Base-by-base conservation (phyloP, 768 basidiomycete species). In the Sporobolomyces roseus region DNA sequence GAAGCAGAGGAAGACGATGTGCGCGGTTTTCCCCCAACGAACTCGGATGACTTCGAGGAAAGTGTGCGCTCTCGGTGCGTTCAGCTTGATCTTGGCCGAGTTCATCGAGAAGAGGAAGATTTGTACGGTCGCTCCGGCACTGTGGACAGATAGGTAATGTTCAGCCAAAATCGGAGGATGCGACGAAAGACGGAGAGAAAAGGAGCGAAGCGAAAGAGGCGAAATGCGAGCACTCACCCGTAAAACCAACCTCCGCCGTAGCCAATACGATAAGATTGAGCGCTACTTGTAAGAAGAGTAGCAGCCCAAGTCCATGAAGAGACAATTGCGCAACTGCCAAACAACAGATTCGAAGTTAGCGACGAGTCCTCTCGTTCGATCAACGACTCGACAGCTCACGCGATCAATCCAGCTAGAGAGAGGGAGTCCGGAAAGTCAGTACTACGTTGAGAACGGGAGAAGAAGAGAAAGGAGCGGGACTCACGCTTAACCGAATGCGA, bases 31-130 rank as follows among this genome's bases (percentile, higher is more conserved):
- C 1, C 93, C 93, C 91, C 92, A 97, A 30, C 80, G 75, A 2
- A 64, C 74, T 1, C 62, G 46, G 62, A 96, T 84, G 73, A 96
- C 91, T 77, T 96, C 91, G 29, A 92, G 32, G 51, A 71, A 71
- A 0, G 70, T 67, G 43, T 68, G 63, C 0, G 60, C 66, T 10
- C 64, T 21, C 0, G 93, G 93, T 0, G 93, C 93, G 68, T 96
- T 90, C 27, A 90, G 79, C 78, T 97, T 96, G 67, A 94, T 83
- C 77, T 94, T 96, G n/a, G 90, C 89, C 0, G 92, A 89, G 51
- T 67, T 69, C 83, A 85, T 84, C 9, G 91, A 90, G 77, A 97
- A 96, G 10, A 96, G 85, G 36, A 96, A n/a, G 35, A 68, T 63
- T 30, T 80, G 90, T 30, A 91, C 86, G 0, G 87, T 88, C 21